Percentiles rank a stretch among this genome's conserved stretches.
phyloP scores from a whole-genome alignment of 352 stramenopile genomes.

The Phytophthora meadii region DNA sequence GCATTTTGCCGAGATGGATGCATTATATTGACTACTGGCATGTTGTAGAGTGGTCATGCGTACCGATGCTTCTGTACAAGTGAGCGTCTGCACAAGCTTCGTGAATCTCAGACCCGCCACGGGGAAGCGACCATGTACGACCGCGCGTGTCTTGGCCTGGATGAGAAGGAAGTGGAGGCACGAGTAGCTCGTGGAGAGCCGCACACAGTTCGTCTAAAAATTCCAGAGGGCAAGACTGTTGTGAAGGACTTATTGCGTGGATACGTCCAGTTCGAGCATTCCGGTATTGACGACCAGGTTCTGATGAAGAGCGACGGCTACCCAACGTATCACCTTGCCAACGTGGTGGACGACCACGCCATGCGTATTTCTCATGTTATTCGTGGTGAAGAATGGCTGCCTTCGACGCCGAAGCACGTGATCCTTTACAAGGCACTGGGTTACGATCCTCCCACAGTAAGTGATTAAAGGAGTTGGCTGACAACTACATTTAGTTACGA shows the following conservation, averaged over 20 bases:
- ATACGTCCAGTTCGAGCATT: conserved; percentile 92
- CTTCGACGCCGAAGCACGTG: conserved; percentile 91
- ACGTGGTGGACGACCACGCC: conserved; percentile 96
- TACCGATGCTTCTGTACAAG: conserved; percentile 98
- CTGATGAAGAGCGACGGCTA: conserved; percentile 95
- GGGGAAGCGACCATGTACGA: conserved; percentile 98
- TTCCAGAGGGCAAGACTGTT: conserved; percentile 91
- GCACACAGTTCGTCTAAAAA: conserved; percentile 96
- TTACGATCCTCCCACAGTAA: conserved; percentile 69
- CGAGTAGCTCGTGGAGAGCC: conserved; percentile 89
- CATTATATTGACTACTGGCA: conserved; percentile 1
- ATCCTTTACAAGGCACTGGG: conserved; percentile 92
- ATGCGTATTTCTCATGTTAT: conserved; percentile 99
- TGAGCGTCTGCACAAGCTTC: conserved; percentile 94
- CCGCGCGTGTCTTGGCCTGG: conserved; percentile 94
- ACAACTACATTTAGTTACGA: background rate
- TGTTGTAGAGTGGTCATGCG: conserved; percentile 84
- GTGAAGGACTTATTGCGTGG: conserved; percentile 97
- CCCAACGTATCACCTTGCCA: conserved; percentile 93
- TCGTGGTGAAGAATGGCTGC: conserved; percentile 95
- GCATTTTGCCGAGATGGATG: background rate
- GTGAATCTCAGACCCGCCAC: conserved; percentile 88
- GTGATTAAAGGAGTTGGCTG: background rate
- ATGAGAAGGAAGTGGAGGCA: conserved; percentile 87
- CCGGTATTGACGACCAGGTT: conserved; percentile 91